Evolutionary conservation across 768 basidiomycete species (phyloP), one percentile per base, ranked within the genome.

Genomic region (Phlegmacium glaucopus): DNA sequence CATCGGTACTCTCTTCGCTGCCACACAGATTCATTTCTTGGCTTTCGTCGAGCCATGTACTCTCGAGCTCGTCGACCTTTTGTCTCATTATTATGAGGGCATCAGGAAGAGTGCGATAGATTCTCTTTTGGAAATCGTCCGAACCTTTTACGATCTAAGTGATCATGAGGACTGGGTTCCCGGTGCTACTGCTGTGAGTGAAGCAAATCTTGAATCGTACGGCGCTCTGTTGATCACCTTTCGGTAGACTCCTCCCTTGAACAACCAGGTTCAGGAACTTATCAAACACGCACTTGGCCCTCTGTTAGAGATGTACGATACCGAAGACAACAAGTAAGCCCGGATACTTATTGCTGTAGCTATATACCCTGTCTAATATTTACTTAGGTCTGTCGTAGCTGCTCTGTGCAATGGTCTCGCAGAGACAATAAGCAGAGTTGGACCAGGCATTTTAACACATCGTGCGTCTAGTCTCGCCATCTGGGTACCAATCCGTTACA

Each of bases 311-410:
- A 85, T 93, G 82, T 95, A 90, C 67, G 85, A 89, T 59, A 82
- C 84, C 3, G 96, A 99, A 68, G 96, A 99, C 60, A 93, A 95
- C 75, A 95, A 97, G 93, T 96, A 62, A 73, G 91, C 80, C 1
- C 22, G 42, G 15, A n/a, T 55, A 12, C 11, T 40, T 42, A 9
- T 52, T 60, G 48, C 39, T 38, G 37, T 45, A 9, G 17, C 38
- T 48, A 17, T 44, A 51, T 48, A 44, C 65, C 71, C 36, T 52
- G 47, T 9, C 43, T 30, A 22, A 22, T 22, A 22, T 53, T 18
- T 58, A 48, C 57, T 39, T 55, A 95, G 93, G 73, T 78, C 81
- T 51, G 95, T 98, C 47, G 94, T 88, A 32, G 86, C 92, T 44
- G 72, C 87, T 35, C 76, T 98, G 26, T 97, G 94, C 64, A 78